phyloP scores from a whole-genome alignment of 2,329 filamentous ascomycete genomes.

The Ceratocystis variospora region DNA sequence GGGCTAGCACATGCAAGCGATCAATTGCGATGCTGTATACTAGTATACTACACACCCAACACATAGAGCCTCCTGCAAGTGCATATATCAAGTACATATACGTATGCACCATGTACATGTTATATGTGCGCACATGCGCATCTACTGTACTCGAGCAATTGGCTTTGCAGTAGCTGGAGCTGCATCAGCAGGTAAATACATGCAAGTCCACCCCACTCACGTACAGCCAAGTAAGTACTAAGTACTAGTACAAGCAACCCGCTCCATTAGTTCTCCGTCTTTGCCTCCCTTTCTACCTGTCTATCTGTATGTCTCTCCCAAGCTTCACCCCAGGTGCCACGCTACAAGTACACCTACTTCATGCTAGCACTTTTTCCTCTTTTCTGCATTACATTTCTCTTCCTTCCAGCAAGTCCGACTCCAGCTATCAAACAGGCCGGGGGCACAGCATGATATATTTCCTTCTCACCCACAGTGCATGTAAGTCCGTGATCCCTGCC shows the following conservation, averaged over 20 bases:
- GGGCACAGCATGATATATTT: too few species aligned
- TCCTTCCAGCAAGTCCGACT: background rate
- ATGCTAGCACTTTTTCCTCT: slow-evolving; percentile 4
- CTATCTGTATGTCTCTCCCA: background rate
- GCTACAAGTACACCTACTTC: background rate
- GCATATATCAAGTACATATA: background rate
- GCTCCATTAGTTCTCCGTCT: background rate
- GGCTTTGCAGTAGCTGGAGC: too few species aligned
- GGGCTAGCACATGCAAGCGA: background rate
- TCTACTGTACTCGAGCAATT: background rate
- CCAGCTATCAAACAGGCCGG: background rate
- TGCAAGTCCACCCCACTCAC: background rate
- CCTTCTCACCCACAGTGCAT: too few species aligned
- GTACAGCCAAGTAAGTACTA: background rate
- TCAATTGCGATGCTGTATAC: background rate
- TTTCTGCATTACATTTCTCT: background rate
- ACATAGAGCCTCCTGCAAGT: background rate
- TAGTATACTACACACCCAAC: background rate
- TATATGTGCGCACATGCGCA: background rate
- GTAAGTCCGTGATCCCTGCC: background rate
- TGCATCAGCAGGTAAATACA: background rate
- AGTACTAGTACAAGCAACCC: background rate
- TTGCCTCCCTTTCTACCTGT: background rate
- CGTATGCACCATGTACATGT: background rate
- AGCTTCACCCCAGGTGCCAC: background rate